Conservation (phyloP, 1,284 basidiomycete genomes). For the Fomitiporia mediterranea region DNA sequence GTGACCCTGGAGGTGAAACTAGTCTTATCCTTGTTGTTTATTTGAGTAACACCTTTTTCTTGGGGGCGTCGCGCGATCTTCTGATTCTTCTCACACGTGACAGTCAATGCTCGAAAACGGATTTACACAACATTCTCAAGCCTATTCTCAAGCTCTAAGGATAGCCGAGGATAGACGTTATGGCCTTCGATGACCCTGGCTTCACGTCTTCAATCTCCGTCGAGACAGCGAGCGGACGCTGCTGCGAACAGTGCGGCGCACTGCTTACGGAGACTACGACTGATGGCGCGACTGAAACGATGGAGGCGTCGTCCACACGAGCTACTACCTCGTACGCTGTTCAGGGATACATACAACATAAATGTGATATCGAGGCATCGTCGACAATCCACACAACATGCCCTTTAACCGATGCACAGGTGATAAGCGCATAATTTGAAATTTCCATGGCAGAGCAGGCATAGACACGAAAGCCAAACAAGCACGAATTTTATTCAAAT, state of each 20-base stretch:
- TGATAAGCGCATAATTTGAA: conserved; percentile 7
- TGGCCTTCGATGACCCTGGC: conserved; percentile 13
- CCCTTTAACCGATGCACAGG: conserved; percentile 9
- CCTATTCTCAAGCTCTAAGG: not conserved
- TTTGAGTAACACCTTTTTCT: not conserved
- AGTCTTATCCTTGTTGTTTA: not conserved
- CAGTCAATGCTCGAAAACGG: conserved; percentile 5
- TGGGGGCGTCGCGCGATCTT: not conserved
- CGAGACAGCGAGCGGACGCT: not conserved
- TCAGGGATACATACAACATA: conserved; percentile 2
- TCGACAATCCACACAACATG: conserved; percentile 14
- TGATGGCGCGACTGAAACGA: conserved; percentile 6
- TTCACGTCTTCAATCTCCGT: not conserved
- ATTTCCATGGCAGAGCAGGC: not conserved
- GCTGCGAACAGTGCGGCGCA: not conserved
- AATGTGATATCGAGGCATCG: too few species aligned
- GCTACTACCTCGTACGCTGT: conserved; percentile 7
- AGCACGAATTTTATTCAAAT: not conserved
- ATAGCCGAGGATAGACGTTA: not conserved
- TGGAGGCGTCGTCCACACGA: not conserved
- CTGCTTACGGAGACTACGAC: not conserved
- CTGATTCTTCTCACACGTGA: not conserved
- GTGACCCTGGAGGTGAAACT: conserved; percentile 2
- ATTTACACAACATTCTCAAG: not conserved
- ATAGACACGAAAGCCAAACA: not conserved